phyloP scores from a whole-genome alignment of 331 rosid genomes.

The Stylosanthes scabra region DNA sequence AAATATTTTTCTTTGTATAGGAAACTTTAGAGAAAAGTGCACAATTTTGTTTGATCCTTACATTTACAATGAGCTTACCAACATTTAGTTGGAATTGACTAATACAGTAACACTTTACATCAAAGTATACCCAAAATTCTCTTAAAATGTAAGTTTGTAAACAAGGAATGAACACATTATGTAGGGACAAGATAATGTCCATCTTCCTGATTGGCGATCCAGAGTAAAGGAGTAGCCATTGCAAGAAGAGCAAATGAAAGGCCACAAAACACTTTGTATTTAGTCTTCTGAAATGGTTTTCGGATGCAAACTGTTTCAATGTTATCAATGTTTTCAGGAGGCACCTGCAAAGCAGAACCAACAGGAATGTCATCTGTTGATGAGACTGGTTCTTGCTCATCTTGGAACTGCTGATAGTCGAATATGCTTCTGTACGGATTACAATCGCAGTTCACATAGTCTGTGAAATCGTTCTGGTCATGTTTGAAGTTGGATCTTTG shows the following conservation, averaged over 20 bases:
- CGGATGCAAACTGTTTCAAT: conserved; percentile 9
- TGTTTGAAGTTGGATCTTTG: conserved; percentile 49
- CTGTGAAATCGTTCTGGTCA: conserved; percentile 43
- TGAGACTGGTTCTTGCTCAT: conserved; percentile 73
- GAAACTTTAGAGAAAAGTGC: conserved; percentile 14
- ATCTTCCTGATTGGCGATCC: conserved; percentile 69
- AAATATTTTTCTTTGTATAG: no score
- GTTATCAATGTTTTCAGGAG: conserved; percentile 37
- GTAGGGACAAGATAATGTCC: conserved; percentile 76
- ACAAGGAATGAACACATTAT: conserved; percentile 40
- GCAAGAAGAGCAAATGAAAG: conserved; percentile 61
- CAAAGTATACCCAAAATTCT: conserved; percentile 20
- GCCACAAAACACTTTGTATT: conserved; percentile 58
- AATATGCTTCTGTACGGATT: conserved; percentile 49
- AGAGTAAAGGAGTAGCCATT: conserved; percentile 54
- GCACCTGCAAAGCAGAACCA: conserved; percentile 42
- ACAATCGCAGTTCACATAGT: conserved; percentile 34
- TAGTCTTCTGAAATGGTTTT: conserved; percentile 48
- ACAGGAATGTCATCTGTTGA: conserved; percentile 59
- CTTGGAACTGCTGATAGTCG: conserved; percentile 55
- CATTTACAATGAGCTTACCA: conserved; percentile 31
- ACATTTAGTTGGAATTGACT: conserved; percentile 38
- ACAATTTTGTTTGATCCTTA: conserved; percentile 18
- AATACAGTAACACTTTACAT: conserved; percentile 11
- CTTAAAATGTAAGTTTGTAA: conserved; percentile 18